These are phyloP conservation scores for Entomortierella lignicola DNA, from an alignment of 192 early-diverging fungal species.

Conservation along the genomic window DNA sequence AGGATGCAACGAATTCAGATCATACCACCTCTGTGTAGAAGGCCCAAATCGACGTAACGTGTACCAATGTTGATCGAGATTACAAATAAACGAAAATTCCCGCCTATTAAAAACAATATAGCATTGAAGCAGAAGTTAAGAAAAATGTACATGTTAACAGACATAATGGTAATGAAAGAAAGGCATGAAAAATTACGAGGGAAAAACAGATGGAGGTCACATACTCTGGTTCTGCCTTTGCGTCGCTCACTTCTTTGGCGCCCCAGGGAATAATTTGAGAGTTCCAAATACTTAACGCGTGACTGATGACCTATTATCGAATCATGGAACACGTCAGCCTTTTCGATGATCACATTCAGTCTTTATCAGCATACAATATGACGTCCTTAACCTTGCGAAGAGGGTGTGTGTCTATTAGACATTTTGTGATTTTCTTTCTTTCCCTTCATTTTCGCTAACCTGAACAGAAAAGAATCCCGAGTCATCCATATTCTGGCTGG, in stretches of 20 bases:
- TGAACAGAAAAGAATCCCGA: conserved; percentile 82
- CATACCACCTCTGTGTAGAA: conserved; percentile 77
- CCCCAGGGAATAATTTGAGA: conserved; percentile 68
- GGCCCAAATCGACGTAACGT: conserved; percentile 76
- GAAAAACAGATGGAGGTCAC: conserved; percentile 2
- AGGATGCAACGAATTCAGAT: conserved; percentile 70
- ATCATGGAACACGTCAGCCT: not conserved
- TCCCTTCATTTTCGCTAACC: conserved; percentile 49
- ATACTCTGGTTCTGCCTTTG: conserved; percentile 68
- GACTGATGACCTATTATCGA: conserved; percentile 45
- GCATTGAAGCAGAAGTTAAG: not conserved
- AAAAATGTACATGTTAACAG: conserved; percentile 5
- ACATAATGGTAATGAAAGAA: not conserved
- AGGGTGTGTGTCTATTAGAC: too few relatives aligned
- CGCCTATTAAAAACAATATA: conserved; percentile 33
- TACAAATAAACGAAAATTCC: conserved; percentile 77
- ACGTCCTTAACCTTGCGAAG: too few relatives aligned
- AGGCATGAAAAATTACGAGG: too few relatives aligned
- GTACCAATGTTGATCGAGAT: conserved; percentile 71
- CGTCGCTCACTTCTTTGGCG: conserved; percentile 55
- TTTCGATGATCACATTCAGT: not conserved
- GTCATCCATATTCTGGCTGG: conserved; percentile 68
- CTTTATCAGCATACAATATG: too few relatives aligned
- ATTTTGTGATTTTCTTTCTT: not conserved
- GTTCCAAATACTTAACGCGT: conserved; percentile 57